Evolutionary conservation across 1,284 basidiomycete genomes (phyloP), one percentile per base, ranked within the genome.

Genomic region (Ceratobasidium sp.): DNA sequence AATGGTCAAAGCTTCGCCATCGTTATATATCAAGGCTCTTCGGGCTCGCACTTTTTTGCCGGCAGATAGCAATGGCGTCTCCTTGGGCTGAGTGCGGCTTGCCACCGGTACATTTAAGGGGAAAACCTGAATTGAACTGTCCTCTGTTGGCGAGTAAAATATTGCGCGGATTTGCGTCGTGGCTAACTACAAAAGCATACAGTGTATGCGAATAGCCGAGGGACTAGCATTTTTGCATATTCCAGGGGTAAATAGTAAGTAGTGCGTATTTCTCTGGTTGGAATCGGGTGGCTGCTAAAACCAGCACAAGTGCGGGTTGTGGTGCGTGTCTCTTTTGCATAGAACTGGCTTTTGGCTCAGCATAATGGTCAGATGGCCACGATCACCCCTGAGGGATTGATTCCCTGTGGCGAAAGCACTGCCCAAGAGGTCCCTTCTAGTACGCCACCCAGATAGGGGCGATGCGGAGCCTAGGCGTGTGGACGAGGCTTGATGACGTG

Each of bases 191-290:
- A 22, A 8, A 17, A 51, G 29, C 51, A 51, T 43, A 7, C 0
- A 67, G 65, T 51, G 46, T 29, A 5, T 9, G 22, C 8, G 7
- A 37, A 37, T 67, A 32, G 8, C 13, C 1, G 64, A 66, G 8
- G 64, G 64, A 2, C 32, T 66, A 32, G 64, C 43, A 17, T 66
- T 49, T 7, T 29, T 66, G n/a, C 64, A n/a, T n/a, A n/a, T n/a
- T n/a, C n/a, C n/a, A n/a, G n/a, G n/a, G n/a, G n/a, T n/a, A n/a
- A n/a, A n/a, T n/a, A n/a, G n/a, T n/a, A n/a, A n/a, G n/a, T n/a
- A n/a, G n/a, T n/a, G n/a, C n/a, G n/a, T n/a, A n/a, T n/a, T n/a
- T n/a, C n/a, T n/a, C n/a, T n/a, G n/a, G n/a, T n/a, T n/a, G n/a
- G n/a, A n/a, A n/a, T n/a, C n/a, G n/a, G n/a, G n/a, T n/a, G n/a